Conservation (phyloP, 257 asterid species). For the Paulownia fortunei region DNA sequence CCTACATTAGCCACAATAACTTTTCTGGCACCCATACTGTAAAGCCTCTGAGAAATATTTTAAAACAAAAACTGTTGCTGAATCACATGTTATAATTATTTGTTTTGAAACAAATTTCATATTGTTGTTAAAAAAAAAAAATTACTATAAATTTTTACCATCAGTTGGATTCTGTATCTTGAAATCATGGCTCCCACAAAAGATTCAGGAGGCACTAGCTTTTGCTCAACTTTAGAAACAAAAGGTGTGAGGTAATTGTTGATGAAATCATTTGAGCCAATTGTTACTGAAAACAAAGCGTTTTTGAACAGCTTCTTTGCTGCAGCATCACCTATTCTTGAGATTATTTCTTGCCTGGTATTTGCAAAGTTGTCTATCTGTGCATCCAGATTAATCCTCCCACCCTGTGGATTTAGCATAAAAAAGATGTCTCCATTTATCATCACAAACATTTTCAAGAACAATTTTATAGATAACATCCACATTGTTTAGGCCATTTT, state of each 20-base stretch:
- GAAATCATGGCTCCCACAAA: constrained; percentile 68
- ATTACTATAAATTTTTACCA: constrained; percentile 35
- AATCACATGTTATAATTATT: too few species aligned
- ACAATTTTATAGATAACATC: too few species aligned
- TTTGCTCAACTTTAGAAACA: constrained; percentile 45
- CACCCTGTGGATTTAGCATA: constrained; percentile 45
- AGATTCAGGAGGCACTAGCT: constrained; percentile 48
- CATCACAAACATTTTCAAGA: neutral
- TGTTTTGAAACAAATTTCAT: neutral
- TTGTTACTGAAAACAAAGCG: constrained; percentile 62
- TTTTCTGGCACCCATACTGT: constrained; percentile 64
- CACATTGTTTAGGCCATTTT: too few species aligned
- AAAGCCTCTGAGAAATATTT: constrained; percentile 57
- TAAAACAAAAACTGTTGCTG: neutral
- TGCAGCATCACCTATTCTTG: constrained; percentile 43
- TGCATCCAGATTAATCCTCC: constrained; percentile 76
- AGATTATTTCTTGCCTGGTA: constrained; percentile 61
- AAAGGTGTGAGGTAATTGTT: constrained; percentile 69
- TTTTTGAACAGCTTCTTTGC: constrained; percentile 41
- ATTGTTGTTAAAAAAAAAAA: neutral
- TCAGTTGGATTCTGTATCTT: constrained; percentile 59
- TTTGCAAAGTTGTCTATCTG: constrained; percentile 81
- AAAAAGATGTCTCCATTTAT: neutral
- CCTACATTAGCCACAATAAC: constrained; percentile 70
- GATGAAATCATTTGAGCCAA: constrained; percentile 84